A percentile compares a stretch with the other conserved stretches of the same genome.
Conservation (phyloP, 805 yeast species). For the Brettanomyces anomalus region DNA sequence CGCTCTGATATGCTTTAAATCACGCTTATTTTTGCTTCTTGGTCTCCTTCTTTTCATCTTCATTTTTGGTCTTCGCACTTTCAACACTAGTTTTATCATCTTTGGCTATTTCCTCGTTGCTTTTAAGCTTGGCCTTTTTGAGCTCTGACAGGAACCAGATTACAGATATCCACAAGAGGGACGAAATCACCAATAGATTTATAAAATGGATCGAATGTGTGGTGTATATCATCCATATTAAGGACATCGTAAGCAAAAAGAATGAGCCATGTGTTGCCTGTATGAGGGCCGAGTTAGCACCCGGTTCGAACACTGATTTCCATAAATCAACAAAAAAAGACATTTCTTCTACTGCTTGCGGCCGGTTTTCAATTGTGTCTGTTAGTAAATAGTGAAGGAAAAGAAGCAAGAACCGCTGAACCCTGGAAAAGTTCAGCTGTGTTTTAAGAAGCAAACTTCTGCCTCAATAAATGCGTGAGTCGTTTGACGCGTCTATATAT, state of each 20-base stretch:
- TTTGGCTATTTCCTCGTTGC: conserved; percentile 30
- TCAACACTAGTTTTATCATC: conserved; percentile 12
- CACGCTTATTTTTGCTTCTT: conserved; percentile 1
- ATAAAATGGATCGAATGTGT: conserved; percentile 61
- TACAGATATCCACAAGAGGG: conserved; percentile 66
- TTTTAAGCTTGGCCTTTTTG: conserved; percentile 30
- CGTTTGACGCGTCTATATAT: no score
- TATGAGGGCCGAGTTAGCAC: conserved; percentile 83
- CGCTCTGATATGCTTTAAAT: no score
- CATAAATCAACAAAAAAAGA: conserved; percentile 63
- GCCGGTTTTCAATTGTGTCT: no score
- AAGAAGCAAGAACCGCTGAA: no score
- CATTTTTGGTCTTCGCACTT: conserved; percentile 8
- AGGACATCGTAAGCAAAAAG: conserved; percentile 46
- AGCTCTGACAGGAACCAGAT: conserved; percentile 84
- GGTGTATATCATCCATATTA: conserved; percentile 48
- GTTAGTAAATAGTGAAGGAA: not conserved
- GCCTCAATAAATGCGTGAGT: no score
- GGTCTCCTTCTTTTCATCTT: conserved; percentile 5
- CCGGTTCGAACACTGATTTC: conserved; percentile 90
- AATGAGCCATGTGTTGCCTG: conserved; percentile 85
- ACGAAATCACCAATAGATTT: conserved; percentile 33
- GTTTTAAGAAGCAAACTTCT: no score
- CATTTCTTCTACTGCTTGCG: conserved; percentile 3
- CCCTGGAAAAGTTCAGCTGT: no score